Conservation (phyloP, 495 filamentous ascomycete species). For the Xylaria sp. region DNA sequence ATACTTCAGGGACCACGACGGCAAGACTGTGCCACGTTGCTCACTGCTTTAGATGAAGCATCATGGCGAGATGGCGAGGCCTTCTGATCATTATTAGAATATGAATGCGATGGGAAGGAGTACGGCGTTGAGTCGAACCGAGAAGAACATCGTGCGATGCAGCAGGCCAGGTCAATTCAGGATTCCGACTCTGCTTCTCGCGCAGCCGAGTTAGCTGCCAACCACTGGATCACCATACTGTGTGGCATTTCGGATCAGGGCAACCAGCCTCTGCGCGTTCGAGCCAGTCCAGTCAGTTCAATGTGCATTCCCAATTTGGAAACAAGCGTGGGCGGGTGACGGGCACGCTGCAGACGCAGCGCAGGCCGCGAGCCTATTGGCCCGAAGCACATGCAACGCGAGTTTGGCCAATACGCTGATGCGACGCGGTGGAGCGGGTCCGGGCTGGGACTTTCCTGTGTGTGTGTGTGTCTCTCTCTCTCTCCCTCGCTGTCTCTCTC, state of each 20-base stretch:
- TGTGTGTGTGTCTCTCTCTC: background rate
- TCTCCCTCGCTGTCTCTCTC: background rate
- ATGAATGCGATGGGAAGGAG: background rate
- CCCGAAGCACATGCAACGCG: background rate
- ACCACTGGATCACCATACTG: background rate
- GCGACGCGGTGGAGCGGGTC: background rate
- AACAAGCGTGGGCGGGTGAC: constrained; percentile 10
- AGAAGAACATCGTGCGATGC: background rate
- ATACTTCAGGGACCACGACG: background rate
- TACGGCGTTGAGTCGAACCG: background rate
- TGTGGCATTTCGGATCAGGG: background rate
- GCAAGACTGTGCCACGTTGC: constrained; percentile 2
- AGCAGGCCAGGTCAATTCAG: background rate
- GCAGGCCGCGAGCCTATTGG: constrained; percentile 12
- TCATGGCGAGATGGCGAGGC: background rate
- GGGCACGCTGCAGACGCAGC: constrained; percentile 6
- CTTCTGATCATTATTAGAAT: background rate
- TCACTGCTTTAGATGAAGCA: background rate
- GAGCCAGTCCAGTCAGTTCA: too few relatives aligned
- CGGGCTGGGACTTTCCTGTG: background rate
- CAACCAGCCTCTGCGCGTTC: background rate
- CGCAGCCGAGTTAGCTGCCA: background rate
- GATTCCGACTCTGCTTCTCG: constrained; percentile 1
- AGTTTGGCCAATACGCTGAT: background rate
- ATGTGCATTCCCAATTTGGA: background rate